Evolutionary conservation across 2,329 filamentous ascomycete genomes (phyloP).

Genomic region (Zymoseptoria ardabiliae): DNA sequence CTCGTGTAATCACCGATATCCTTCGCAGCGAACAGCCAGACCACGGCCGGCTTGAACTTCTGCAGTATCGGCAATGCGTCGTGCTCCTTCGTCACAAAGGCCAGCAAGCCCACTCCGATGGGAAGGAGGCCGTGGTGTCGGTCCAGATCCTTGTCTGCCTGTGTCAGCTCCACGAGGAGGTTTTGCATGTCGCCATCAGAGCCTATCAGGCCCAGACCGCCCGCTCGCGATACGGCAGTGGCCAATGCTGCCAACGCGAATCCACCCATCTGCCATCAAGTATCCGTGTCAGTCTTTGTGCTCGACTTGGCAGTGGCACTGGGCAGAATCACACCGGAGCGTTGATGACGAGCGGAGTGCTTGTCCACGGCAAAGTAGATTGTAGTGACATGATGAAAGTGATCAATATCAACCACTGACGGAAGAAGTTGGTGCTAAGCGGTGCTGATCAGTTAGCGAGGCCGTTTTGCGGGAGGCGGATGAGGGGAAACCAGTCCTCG

Average conservation of each 20-base stretch:
- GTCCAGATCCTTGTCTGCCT: slow-evolving; percentile 10
- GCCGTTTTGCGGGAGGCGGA: background rate
- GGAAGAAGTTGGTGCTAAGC: background rate
- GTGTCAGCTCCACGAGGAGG: slow-evolving; percentile 11
- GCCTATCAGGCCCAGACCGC: slow-evolving; percentile 41
- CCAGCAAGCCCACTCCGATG: slow-evolving; percentile 57
- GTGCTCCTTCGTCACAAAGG: slow-evolving; percentile 37
- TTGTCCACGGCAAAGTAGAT: slow-evolving; percentile 11
- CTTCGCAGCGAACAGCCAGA: slow-evolving; percentile 60
- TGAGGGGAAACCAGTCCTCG: background rate
- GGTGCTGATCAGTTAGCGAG: background rate
- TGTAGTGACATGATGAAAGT: slow-evolving; percentile 2
- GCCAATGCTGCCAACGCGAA: slow-evolving; percentile 51
- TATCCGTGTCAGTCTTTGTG: background rate
- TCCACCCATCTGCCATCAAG: slow-evolving; percentile 28
- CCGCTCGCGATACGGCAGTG: slow-evolving; percentile 50
- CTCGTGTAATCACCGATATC: slow-evolving; percentile 32
- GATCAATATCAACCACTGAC: background rate
- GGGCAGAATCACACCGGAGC: slow-evolving; percentile 15
- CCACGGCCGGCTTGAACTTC: slow-evolving; percentile 50
- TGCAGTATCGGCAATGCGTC: slow-evolving; percentile 44
- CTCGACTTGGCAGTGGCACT: background rate
- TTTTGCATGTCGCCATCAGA: slow-evolving; percentile 26
- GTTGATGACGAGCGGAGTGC: slow-evolving; percentile 15
- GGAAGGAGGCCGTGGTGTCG: slow-evolving; percentile 32